Evolutionary conservation across 2,329 filamentous ascomycete genomes (phyloP), one percentile per base, ranked within the genome.

Genomic region (Arthrobotrys musiformis): DNA sequence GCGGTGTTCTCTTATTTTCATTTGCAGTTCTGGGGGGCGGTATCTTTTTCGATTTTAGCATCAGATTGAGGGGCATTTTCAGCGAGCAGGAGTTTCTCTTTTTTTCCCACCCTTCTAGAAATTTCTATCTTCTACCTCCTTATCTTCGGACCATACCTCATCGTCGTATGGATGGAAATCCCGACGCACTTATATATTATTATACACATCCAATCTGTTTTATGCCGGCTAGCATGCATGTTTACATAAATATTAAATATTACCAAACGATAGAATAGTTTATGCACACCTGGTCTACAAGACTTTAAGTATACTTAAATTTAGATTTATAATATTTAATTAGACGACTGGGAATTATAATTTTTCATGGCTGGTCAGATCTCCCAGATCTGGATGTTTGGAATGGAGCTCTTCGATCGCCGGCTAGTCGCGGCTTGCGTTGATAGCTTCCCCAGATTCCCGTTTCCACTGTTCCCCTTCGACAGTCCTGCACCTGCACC

Each of bases 371-470:
- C n/a, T n/a, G n/a, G n/a, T 40, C 19, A 5, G 52, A 24, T 2
- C 19, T 40, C 33, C 54, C 54, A 24, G 19, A 28, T 58, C 19
- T 40, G 54, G 54, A n/a, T 58, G 2, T 40, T 35, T 67, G 24
- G 44, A 26, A 22, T 44, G n/a, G 33, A 63, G 61, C 33, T 28
- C 58, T 42, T 48, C 61, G n/a, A n/a, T n/a, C n/a, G 50, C 56
- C 73, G 73, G 73, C 73, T 77, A 77, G 66, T 50, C 58, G 26
- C 73, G 73, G 73, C 73, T 67, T 48, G 72, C 28, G 73, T 73
- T 60, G 69, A 50, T 40, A 52, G 54, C 69, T 61, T 77, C 73
- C 73, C 73, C 73, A 44, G 66, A 77, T 70, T 67, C 50, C 58
- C 54, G 46, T 44, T 64, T 15, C 61, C 30, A 64, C 69, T 26